Evolutionary conservation across 78 protist species (phyloP).

Genomic region (Guillardia theta): DNA sequence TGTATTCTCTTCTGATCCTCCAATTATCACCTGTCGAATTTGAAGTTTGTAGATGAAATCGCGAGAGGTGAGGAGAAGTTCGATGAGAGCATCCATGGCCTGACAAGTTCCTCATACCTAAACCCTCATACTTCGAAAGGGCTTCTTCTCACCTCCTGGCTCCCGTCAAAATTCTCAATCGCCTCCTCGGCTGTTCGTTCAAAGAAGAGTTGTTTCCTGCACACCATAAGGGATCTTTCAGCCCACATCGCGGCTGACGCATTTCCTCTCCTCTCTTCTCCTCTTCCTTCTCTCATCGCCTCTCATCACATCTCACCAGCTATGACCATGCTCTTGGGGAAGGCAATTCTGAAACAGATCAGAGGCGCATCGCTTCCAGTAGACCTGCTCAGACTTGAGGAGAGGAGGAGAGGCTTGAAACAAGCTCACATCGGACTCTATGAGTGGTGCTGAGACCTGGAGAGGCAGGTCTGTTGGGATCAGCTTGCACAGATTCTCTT

Average conservation of each 20-base stretch:
- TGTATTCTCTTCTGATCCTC: too few species aligned
- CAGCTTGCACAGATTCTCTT: background rate
- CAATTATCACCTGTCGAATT: too few species aligned
- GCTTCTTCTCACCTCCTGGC: background rate
- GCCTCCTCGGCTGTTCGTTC: constrained; percentile 15
- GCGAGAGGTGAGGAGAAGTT: background rate
- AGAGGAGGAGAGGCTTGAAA: too few species aligned
- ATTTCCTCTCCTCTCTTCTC: too few species aligned
- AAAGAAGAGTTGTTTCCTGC: too few species aligned
- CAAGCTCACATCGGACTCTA: background rate
- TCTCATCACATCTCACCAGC: too few species aligned
- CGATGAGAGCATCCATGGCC: background rate
- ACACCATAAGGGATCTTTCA: too few species aligned
- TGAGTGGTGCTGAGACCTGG: background rate
- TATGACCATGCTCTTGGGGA: background rate
- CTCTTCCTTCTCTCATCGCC: too few species aligned
- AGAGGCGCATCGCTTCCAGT: constrained; percentile 9
- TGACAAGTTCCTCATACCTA: too few species aligned
- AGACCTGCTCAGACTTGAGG: background rate
- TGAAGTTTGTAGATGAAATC: background rate
- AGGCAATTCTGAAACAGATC: background rate
- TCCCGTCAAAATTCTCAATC: background rate
- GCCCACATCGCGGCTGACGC: too few species aligned
- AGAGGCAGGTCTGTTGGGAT: background rate
- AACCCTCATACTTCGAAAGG: too few species aligned